Base-by-base conservation (phyloP, 495 filamentous ascomycete genomes). In the Penicillium manginii region DNA sequence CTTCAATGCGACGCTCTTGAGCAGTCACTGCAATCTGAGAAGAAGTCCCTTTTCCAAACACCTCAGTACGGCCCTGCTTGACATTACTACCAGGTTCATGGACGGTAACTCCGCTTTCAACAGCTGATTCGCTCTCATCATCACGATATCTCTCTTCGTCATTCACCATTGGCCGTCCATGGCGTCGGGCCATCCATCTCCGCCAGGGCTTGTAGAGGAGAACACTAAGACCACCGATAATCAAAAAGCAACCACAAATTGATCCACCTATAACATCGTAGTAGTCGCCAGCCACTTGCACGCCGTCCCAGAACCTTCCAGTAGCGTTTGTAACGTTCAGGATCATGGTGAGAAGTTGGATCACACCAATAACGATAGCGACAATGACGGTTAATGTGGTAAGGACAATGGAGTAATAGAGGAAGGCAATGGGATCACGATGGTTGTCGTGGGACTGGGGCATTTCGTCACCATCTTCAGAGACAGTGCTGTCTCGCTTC, bases 351-450 rank as follows among this genome's bases (percentile, higher is more conserved):
- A 97, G 74, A 1, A 97, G 66, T 72, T 98, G 93, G 46, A 97
- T 88, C 8, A 89, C 74, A 37, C 93, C 93, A 65, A 98, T 96
- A 21, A 91, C 83, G 8, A 90, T 80, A 19, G 93, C 91, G 12
- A 97, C 93, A 11, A 91, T 71, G n/a, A 97, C 88, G 2, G 93
- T 97, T 55, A 97, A 81, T 1, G 82, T 82, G 0, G 91, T 97
- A 17, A 98, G 78, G 2, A 96, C 89, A 65, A 96, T 93, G 14
- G 90, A 94, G 78, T 96, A 97, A 76, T 98, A 98, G 11, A 96
- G 71, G 52, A 97, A 91, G 14, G 93, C 92, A 40, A 97, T 86
- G 0, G 81, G 81, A 64, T 97, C 94, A 46, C 88, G 75, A 58
- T 76, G 72, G 63, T 78, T 80, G 21, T 72, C 64, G 4, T 54